These are phyloP conservation scores for Oropetium thomaeum DNA, from an alignment of 176 grass and related monocot genomes.

Conservation along the genomic window DNA sequence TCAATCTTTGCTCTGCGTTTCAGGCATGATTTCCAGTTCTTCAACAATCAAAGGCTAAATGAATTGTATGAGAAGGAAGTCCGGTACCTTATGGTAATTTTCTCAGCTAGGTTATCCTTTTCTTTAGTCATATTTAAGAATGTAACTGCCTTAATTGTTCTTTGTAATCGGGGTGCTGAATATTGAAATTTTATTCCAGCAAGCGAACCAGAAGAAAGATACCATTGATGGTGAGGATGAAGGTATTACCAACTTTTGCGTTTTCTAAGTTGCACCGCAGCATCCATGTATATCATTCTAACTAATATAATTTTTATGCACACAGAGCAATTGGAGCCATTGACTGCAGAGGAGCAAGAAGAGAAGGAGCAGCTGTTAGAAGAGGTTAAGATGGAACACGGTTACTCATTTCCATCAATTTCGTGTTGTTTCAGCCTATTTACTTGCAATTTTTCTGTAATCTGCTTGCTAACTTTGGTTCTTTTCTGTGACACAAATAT, in stretches of 20 bases:
- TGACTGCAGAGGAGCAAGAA: slow-evolving; percentile 82
- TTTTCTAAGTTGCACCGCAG: slow-evolving; percentile 10
- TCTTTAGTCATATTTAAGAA: background rate
- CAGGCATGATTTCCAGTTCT: slow-evolving; percentile 99
- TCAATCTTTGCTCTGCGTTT: slow-evolving; percentile 8
- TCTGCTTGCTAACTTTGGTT: slow-evolving; percentile 5
- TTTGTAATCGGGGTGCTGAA: slow-evolving; percentile 23
- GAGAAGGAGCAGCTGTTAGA: slow-evolving; percentile 86
- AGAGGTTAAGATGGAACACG: slow-evolving; percentile 45
- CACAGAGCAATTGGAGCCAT: slow-evolving; percentile 75
- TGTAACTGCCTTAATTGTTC: background rate
- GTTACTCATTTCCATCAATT: background rate
- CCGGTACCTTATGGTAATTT: slow-evolving; percentile 82
- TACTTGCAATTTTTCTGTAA: background rate
- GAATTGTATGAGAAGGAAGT: slow-evolving; percentile 99
- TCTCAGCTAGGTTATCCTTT: background rate
- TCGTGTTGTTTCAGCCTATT: background rate
- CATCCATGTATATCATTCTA: slow-evolving; percentile 30
- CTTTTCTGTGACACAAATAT: slow-evolving; percentile 4
- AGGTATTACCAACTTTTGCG: slow-evolving; percentile 45
- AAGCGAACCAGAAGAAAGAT: slow-evolving; percentile 89
- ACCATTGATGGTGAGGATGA: slow-evolving; percentile 95
- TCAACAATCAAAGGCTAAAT: slow-evolving; percentile 88
- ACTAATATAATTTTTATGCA: slow-evolving; percentile 31
- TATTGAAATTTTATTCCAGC: slow-evolving; percentile 49